Base-by-base conservation (phyloP, 805 yeast genomes). In the Wickerhamomyces pijperi region DNA sequence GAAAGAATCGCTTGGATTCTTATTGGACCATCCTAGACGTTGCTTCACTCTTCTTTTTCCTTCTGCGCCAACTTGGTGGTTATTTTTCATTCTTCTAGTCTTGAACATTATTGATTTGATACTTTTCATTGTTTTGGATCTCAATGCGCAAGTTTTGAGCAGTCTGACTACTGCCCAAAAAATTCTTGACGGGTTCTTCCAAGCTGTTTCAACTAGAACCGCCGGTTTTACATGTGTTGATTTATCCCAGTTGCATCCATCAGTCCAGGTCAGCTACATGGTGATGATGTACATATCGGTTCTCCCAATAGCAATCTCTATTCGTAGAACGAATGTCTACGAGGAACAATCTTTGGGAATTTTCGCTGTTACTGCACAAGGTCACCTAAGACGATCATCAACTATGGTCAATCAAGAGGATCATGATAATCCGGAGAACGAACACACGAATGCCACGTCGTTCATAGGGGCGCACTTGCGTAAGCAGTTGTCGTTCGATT, bases 251-350 rank as follows among this genome's bases (percentile, higher is more conserved):
- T 65, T 92, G 35, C 92, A 87, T 52, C 92, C 97, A 0, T 92
- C 95, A 0, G 84, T 90, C 37, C 95, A 87, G 58, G 94, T 92
- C 21, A 78, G 92, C 49, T 92, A 92, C 57, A 72, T 86, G 78
- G 72, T 92, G 43, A 90, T 92, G 97, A 92, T 92, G 98, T 92
- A 92, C 62, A 87, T 92, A 20, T 90, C 97, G 14, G 97, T 90
- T 34, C 68, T 88, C 55, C 99, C 99, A 1, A 65, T 92, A 49
- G 98, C 99, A 25, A 92, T 92, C 46, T 85, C 96, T 31, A 87
- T 92, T 45, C 77, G 99, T 63, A 74, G 97, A 58, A 92, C 98
- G 16, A 92, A 92, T 57, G 99, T 92, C 40, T 92, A 92, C 62
- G 99, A 92, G 57, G 98, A 92, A 53, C 97, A 87, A 55, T 83